Percentiles rank a stretch among this genome's conserved stretches.
Conservation (phyloP, 768 basidiomycete species). For the Tylopilus balloui region DNA sequence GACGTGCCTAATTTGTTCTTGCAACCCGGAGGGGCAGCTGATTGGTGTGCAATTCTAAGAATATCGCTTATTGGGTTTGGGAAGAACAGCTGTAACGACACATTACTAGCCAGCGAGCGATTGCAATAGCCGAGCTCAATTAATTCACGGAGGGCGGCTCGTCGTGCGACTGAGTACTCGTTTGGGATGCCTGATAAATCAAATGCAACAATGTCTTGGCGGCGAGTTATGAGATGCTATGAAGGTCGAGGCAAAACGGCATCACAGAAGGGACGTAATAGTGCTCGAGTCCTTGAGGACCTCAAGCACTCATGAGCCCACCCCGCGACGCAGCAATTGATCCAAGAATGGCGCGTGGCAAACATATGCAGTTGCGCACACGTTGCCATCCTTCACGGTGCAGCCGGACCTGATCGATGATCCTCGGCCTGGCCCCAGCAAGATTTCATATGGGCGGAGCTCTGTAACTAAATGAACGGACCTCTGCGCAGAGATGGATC, state of each 20-base stretch:
- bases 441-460: conserved; percentile 31
- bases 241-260: conserved; percentile 25
- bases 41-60: conserved; percentile 27
- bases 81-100: conserved; percentile 25
- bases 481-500: conserved; percentile 25
- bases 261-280: conserved; percentile 29
- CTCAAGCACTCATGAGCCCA: conserved; percentile 13
- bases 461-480: conserved; percentile 31
- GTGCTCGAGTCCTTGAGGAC: conserved; percentile 22
- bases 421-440: conserved; percentile 31
- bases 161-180: conserved; percentile 22
- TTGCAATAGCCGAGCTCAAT: conserved; percentile 32
- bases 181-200: conserved; percentile 32
- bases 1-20: conserved; percentile 32
- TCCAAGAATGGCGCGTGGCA: conserved; percentile 24
- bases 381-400: conserved; percentile 24
- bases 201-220: conserved; percentile 27
- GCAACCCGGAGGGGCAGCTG: conserved; percentile 15
- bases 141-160: conserved; percentile 29
- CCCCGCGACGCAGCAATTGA: conserved; percentile 23
- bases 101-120: conserved; percentile 27
- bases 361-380: conserved; percentile 21
- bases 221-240: conserved; percentile 27
- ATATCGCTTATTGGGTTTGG: conserved; percentile 31
- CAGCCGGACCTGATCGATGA: conserved; percentile 30